Evolutionary conservation across 2,329 filamentous ascomycete species (phyloP).

Genomic region (Cercospora sp.): DNA sequence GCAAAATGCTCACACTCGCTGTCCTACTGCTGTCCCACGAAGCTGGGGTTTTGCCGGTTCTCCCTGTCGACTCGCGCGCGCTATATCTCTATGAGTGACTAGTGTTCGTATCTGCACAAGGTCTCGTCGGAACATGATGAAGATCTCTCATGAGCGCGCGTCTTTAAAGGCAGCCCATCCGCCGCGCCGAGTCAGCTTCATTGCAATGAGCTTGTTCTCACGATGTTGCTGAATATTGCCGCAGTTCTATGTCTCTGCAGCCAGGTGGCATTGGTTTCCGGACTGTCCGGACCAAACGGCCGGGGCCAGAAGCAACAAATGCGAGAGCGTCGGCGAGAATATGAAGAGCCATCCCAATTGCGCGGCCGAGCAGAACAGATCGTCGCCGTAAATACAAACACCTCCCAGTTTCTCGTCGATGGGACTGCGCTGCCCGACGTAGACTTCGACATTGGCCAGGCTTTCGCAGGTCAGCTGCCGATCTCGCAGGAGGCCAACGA

Average conservation of each 20-base stretch:
- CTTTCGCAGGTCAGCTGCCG: constrained; percentile 38
- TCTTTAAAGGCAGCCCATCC: neutral
- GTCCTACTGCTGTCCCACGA: neutral
- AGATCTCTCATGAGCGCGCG: neutral
- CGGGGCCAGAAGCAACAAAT: neutral
- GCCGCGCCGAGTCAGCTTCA: neutral
- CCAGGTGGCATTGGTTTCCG: neutral
- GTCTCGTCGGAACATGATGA: neutral
- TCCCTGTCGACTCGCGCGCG: neutral
- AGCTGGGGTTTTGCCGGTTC: neutral
- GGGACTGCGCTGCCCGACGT: constrained; percentile 35
- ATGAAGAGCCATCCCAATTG: neutral
- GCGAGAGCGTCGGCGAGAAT: neutral
- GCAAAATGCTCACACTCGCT: neutral
- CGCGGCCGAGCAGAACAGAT: neutral
- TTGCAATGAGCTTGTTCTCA: neutral
- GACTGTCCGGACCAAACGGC: neutral
- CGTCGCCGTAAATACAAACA: neutral
- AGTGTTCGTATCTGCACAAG: neutral
- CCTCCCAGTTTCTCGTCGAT: constrained; percentile 23
- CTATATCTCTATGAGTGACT: neutral
- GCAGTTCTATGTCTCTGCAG: neutral
- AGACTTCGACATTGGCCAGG: constrained; percentile 39
- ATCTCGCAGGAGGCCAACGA: constrained; percentile 32
- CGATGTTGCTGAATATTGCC: neutral